These are phyloP conservation scores for Ceriops decandra DNA, from an alignment of 345 rosid genomes.

Conservation along the genomic window DNA sequence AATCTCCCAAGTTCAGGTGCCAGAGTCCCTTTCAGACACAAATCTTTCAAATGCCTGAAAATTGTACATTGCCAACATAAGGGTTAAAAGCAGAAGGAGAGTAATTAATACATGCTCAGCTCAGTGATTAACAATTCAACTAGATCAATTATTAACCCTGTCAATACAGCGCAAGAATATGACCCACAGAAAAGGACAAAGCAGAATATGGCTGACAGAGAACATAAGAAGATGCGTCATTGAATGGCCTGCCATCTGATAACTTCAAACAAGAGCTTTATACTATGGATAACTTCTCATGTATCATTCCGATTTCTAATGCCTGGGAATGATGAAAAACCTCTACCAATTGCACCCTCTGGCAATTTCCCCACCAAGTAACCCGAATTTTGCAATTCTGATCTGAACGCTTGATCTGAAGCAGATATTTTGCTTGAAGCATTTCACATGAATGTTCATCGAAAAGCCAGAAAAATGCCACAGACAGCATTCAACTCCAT, in stretches of 20 bases:
- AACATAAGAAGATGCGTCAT: neutral
- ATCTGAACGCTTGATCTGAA: neutral
- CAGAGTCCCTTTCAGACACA: slow-evolving; percentile 65
- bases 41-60: slow-evolving; percentile 66
- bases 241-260: neutral
- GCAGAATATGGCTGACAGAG: neutral
- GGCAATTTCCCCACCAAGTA: neutral
- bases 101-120: neutral
- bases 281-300: too few relatives aligned
- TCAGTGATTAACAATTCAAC: neutral
- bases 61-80: slow-evolving; percentile 18
- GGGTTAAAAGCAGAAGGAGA: neutral
- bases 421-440: neutral
- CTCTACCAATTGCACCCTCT: too few relatives aligned
- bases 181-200: too few relatives aligned
- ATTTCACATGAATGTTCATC: too few relatives aligned
- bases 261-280: too few relatives aligned
- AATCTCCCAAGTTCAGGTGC: slow-evolving; percentile 68
- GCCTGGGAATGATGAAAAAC: too few relatives aligned
- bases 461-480: too few relatives aligned
- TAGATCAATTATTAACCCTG: neutral
- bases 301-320: too few relatives aligned
- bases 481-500: too few relatives aligned
- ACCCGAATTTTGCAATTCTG: neutral
- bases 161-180: neutral